Base-by-base conservation (phyloP, 1,284 basidiomycete genomes). In the Tetrapyrgos nigripes region DNA sequence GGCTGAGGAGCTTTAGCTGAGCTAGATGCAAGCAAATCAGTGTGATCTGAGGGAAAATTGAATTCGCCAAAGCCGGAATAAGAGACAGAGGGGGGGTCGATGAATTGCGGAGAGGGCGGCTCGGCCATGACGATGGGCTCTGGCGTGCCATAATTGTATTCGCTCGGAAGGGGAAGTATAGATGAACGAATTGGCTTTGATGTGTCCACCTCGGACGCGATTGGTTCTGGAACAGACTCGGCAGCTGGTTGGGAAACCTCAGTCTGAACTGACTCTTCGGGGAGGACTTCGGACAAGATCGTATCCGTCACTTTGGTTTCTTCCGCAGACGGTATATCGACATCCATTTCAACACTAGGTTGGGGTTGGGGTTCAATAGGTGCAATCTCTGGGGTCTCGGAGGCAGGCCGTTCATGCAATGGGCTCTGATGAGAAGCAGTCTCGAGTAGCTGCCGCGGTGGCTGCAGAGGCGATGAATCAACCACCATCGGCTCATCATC, bases 1-100 rank as follows among this genome's bases (percentile, higher is more conserved):
- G 72, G 69, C 17, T 40, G 37, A 28, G 69, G 66, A 24, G 71
- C 65, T 17, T 56, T 47, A 53, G 69, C 45, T 29, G 61, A 44
- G 24, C 21, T 37, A 24, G 49, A 24, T 13, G 52, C 48, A 14
- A 60, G 43, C 8, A 70, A 66, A 21, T 68, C 68, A 35, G 28
- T 19, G 46, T 73, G 73, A 44, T 66, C 29, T 19, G 51, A 23
- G 1, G 59, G 49, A 37, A 61, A 61, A 17, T 57, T n/a, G 31
- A 61, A 53, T 10, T 31, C 33, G 28, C 46, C 28, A 29, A 26
- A 37, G 19, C 46, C 17, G 21, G 50, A 23, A 17, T 47, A 55
- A 29, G 52, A 33, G 24, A 45, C 40, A 8, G 57, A 21, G 5
- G 62, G 62, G 6, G 52, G 37, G 19, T 57, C 44, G 23, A 64